Evolutionary conservation across 2,329 filamentous ascomycete species (phyloP).

Genomic region (Fusarium verticillioides): DNA sequence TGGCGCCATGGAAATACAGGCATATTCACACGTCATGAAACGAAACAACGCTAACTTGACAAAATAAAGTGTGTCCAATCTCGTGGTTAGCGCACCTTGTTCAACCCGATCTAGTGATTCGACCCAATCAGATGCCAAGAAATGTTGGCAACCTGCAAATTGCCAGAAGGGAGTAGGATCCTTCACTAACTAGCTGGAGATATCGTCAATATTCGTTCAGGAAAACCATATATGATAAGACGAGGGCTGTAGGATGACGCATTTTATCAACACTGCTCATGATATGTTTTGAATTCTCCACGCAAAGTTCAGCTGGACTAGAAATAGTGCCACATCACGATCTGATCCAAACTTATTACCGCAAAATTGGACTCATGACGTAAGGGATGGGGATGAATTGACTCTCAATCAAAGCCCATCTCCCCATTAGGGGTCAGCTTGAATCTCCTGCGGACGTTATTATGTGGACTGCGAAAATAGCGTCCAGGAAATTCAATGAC

Average conservation of each 20-base stretch:
- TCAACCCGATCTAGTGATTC: conserved; percentile 30
- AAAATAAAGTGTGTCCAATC: conserved; percentile 27
- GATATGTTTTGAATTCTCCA: conserved; percentile 9
- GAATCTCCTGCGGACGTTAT: conserved; percentile 12
- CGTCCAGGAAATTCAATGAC: conserved; percentile 13
- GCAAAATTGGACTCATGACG: conserved; percentile 32
- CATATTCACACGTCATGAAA: conserved; percentile 40
- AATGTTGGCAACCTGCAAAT: not conserved
- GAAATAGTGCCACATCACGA: not conserved
- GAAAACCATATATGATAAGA: conserved; percentile 3
- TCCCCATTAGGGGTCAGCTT: conserved; percentile 30
- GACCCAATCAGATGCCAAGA: conserved; percentile 26
- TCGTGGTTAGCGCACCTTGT: conserved; percentile 29
- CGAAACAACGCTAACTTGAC: conserved; percentile 18
- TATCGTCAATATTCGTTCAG: conserved; percentile 8
- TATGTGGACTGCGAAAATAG: conserved; percentile 12
- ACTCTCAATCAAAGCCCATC: conserved; percentile 19
- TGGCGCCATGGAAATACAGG: conserved; percentile 8
- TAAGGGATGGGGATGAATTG: conserved; percentile 23
- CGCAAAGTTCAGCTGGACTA: conserved; percentile 12
- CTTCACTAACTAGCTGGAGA: not conserved
- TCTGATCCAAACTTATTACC: not conserved
- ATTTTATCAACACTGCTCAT: conserved; percentile 26
- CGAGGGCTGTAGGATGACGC: conserved; percentile 24
- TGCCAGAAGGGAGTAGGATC: not conserved